Conservation (phyloP, 805 yeast genomes). For the Jamesozyma hellenica region DNA sequence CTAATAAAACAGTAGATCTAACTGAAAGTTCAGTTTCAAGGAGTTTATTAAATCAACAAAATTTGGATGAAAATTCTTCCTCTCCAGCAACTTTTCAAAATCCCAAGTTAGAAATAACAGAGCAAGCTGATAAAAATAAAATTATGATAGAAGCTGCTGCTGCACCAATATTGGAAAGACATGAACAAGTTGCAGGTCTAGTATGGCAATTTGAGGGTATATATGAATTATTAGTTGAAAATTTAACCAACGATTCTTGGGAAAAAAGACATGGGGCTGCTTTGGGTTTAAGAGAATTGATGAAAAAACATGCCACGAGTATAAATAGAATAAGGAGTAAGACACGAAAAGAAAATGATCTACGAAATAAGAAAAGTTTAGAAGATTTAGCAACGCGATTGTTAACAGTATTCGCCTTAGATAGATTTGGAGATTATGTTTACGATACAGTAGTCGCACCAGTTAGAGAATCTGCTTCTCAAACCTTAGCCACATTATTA, state of each 20-base stretch:
- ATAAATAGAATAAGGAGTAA: constrained; percentile 74
- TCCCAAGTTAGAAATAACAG: constrained; percentile 52
- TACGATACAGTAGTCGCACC: constrained; percentile 98
- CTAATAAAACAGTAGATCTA: constrained; percentile 50
- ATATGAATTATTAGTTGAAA: constrained; percentile 68
- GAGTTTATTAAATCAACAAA: constrained; percentile 22
- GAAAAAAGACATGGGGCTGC: constrained; percentile 94
- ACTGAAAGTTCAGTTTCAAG: constrained; percentile 63
- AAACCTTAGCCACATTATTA: constrained; percentile 79
- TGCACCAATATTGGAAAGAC: constrained; percentile 60
- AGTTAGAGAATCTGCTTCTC: constrained; percentile 93
- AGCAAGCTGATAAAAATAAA: constrained; percentile 71
- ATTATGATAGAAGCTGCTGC: constrained; percentile 75
- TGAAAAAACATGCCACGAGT: constrained; percentile 68
- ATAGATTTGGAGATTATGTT: constrained; percentile 93
- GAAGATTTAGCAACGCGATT: constrained; percentile 84
- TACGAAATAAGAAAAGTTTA: constrained; percentile 54
- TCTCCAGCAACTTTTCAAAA: constrained; percentile 20
- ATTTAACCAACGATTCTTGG: constrained; percentile 80
- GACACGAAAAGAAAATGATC: constrained; percentile 49
- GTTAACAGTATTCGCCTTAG: constrained; percentile 80
- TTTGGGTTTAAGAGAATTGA: constrained; percentile 70
- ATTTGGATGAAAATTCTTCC: constrained; percentile 10
- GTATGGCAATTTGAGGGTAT: constrained; percentile 95
- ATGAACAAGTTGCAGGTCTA: constrained; percentile 58